A percentile compares a stretch with the other conserved stretches of the same genome.
Evolutionary conservation across 2,329 filamentous ascomycete genomes (phyloP).

Genomic region (Fusarium austroafricanum): DNA sequence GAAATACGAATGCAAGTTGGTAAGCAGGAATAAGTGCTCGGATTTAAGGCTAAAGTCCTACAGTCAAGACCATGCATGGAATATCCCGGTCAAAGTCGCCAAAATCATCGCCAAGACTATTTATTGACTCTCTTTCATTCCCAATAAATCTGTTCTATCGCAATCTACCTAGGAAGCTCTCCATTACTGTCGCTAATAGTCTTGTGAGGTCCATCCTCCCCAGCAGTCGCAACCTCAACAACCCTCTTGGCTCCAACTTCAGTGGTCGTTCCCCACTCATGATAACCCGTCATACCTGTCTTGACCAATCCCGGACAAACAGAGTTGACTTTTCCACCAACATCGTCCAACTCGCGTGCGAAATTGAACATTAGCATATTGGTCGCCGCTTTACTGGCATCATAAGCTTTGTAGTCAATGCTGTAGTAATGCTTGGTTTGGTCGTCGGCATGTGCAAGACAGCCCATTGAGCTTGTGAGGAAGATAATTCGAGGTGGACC

Average conservation of each 20-base stretch:
- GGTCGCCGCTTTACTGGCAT: conserved; percentile 56
- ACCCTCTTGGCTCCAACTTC: conserved; percentile 48
- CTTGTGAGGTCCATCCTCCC: conserved; percentile 46
- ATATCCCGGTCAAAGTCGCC: not conserved
- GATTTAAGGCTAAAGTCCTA: conserved; percentile 29
- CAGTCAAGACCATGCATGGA: not conserved
- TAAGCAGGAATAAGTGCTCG: conserved; percentile 9
- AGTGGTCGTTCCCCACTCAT: conserved; percentile 24
- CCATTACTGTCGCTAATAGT: conserved; percentile 47
- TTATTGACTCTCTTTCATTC: too few species aligned
- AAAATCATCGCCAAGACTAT: too few species aligned
- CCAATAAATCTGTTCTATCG: not conserved
- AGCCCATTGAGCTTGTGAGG: conserved; percentile 52
- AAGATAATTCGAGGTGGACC: conserved; percentile 53
- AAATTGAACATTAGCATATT: conserved; percentile 56
- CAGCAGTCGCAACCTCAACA: conserved; percentile 48
- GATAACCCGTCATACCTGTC: conserved; percentile 45
- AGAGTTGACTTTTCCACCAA: conserved; percentile 50
- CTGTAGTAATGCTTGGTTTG: conserved; percentile 43
- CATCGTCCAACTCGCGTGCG: conserved; percentile 45
- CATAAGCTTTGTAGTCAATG: conserved; percentile 51
- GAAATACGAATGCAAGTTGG: not conserved
- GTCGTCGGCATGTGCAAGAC: conserved; percentile 47
- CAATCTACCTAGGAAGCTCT: conserved; percentile 29
- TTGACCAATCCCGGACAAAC: conserved; percentile 54